These are phyloP conservation scores for Colletotrichum sp. DNA, from an alignment of 2,329 filamentous ascomycete species.

Conservation along the genomic window DNA sequence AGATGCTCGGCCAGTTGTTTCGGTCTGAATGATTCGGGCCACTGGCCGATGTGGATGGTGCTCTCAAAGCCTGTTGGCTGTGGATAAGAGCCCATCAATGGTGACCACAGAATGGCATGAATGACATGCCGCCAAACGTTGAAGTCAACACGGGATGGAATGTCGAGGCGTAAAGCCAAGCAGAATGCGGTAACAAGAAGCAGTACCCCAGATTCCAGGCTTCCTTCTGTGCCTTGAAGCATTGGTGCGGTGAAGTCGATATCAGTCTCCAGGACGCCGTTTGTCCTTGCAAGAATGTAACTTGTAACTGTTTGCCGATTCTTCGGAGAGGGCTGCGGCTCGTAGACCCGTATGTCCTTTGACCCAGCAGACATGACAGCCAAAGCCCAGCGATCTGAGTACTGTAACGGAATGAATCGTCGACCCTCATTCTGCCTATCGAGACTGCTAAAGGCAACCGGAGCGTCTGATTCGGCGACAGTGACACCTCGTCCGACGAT, in stretches of 20 bases:
- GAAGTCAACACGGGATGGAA: neutral
- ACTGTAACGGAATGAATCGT: neutral
- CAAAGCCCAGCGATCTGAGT: neutral
- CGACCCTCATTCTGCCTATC: neutral
- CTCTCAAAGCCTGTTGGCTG: neutral
- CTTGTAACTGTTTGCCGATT: neutral
- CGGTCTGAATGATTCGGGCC: rapidly evolving
- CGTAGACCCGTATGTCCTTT: neutral
- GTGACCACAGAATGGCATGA: neutral
- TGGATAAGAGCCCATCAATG: neutral
- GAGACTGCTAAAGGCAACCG: rapidly evolving
- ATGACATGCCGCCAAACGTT: neutral
- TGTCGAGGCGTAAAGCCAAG: rapidly evolving
- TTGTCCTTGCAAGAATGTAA: neutral
- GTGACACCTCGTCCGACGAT: neutral
- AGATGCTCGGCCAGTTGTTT: neutral
- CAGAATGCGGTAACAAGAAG: neutral
- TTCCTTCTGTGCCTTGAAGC: neutral
- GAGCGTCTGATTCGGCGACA: neutral
- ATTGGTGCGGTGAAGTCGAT: neutral
- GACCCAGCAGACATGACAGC: rapidly evolving
- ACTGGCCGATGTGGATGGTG: rapidly evolving
- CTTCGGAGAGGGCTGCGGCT: neutral
- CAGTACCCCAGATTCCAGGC: neutral
- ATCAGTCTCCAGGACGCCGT: neutral